Evolutionary conservation across 2,329 filamentous ascomycete genomes (phyloP).

Genomic region (Aspergillus sergii): DNA sequence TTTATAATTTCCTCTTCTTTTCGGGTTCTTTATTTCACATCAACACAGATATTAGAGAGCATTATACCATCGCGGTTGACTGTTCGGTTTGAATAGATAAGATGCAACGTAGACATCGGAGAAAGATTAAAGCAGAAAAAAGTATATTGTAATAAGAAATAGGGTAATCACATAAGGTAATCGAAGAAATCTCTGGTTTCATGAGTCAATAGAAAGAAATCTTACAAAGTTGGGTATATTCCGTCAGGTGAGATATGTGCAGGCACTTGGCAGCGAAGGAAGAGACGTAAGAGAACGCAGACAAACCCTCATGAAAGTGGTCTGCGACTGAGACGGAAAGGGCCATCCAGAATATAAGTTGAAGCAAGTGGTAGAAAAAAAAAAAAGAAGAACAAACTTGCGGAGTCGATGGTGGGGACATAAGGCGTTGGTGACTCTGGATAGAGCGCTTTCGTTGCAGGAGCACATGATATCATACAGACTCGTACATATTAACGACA

Average conservation of each 20-base stretch:
- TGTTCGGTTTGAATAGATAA: constrained; percentile 3
- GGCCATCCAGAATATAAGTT: constrained; percentile 1
- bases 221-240: constrained; percentile 13
- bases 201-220: constrained; percentile 4
- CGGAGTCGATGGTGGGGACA: neutral
- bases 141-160: constrained; percentile 9
- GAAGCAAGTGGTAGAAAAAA: neutral
- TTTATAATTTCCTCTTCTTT: neutral
- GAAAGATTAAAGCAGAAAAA: neutral
- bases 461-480: constrained; percentile 19
- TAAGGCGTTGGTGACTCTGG: constrained; percentile 7
- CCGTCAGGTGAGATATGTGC: constrained; percentile 9
- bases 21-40: neutral
- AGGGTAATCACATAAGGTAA: constrained; percentile 14
- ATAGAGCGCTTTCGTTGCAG: constrained; percentile 23
- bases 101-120: neutral
- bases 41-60: neutral
- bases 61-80: neutral
- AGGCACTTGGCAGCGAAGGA: constrained; percentile 7
- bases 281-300: neutral
- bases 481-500: constrained; percentile 16
- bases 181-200: neutral
- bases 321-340: constrained; percentile 1
- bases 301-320: neutral
- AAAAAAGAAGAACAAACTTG: neutral